Evolutionary conservation across 1,139 yeast genomes (phyloP).

Genomic region (Spathaspora sp.): DNA sequence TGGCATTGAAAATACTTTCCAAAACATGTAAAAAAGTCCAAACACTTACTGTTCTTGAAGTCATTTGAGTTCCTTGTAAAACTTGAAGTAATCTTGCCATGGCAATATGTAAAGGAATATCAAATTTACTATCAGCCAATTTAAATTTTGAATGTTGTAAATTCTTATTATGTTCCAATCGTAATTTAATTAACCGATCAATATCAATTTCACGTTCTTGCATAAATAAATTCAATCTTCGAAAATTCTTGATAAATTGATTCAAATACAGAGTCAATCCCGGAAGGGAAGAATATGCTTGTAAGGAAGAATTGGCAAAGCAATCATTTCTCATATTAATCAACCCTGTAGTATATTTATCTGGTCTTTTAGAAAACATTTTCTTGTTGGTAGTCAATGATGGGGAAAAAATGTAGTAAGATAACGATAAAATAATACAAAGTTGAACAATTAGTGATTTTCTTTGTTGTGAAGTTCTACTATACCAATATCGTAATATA

Average conservation of each 20-base stretch:
- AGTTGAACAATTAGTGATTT: slow-evolving; percentile 8
- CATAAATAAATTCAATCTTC: slow-evolving; percentile 29
- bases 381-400: slow-evolving; percentile 11
- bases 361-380: slow-evolving; percentile 61
- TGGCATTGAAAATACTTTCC: slow-evolving; percentile 75
- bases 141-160: slow-evolving; percentile 28
- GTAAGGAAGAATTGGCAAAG: slow-evolving; percentile 88
- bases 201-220: slow-evolving; percentile 22
- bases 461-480: slow-evolving; percentile 11
- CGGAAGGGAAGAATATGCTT: slow-evolving; percentile 75
- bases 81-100: slow-evolving; percentile 53
- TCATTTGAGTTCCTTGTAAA: slow-evolving; percentile 62
- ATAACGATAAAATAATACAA: slow-evolving; percentile 12
- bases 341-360: slow-evolving; percentile 77
- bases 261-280: slow-evolving; percentile 62
- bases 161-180: slow-evolving; percentile 11
- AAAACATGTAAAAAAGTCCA: slow-evolving; percentile 76
- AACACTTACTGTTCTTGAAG: slow-evolving; percentile 61
- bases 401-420: slow-evolving; percentile 27
- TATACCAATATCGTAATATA: slow-evolving; percentile 11
- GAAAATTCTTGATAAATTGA: slow-evolving; percentile 30
- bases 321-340: slow-evolving; percentile 84
- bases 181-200: slow-evolving; percentile 17
- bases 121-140: slow-evolving; percentile 26
- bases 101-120: slow-evolving; percentile 56